These are phyloP conservation scores for Ensete ventricosum DNA, from an alignment of 176 grass and related monocot genomes.

Conservation along the genomic window DNA sequence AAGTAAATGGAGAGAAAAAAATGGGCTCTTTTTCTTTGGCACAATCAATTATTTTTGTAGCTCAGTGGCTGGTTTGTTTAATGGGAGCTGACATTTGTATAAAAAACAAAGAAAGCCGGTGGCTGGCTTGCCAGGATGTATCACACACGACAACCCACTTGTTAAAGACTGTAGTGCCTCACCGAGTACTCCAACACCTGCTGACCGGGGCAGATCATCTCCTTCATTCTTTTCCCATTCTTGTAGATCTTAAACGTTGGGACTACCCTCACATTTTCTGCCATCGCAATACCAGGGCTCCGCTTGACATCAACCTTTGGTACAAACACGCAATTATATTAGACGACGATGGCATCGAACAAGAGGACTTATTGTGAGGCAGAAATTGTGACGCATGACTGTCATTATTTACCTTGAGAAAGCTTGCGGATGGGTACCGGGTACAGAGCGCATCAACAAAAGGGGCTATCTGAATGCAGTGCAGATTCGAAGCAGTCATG, in stretches of 20 bases:
- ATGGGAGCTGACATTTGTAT: constrained; percentile 5
- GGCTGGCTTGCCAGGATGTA: neutral
- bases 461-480: constrained; percentile 5
- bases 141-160: neutral
- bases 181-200: constrained; percentile 14
- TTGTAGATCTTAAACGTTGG: constrained; percentile 24
- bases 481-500: constrained; percentile 10
- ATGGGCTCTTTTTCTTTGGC: constrained; percentile 2
- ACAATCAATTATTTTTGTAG: constrained; percentile 1
- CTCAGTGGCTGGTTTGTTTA: neutral
- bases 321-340: neutral
- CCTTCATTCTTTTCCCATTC: constrained; percentile 14
- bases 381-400: too few relatives aligned
- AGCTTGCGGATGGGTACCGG: constrained; percentile 14
- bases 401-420: constrained; percentile 12
- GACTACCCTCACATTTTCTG: constrained; percentile 12
- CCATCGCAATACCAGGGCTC: constrained; percentile 6
- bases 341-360: neutral
- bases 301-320: constrained; percentile 10
- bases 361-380: too few relatives aligned
- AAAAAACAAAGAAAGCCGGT: neutral
- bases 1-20: neutral
- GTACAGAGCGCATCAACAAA: constrained; percentile 16
- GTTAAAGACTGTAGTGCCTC: constrained; percentile 15
- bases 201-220: constrained; percentile 18